phyloP scores from a whole-genome alignment of 495 filamentous ascomycete genomes.

The Annulohypoxylon nitens region DNA sequence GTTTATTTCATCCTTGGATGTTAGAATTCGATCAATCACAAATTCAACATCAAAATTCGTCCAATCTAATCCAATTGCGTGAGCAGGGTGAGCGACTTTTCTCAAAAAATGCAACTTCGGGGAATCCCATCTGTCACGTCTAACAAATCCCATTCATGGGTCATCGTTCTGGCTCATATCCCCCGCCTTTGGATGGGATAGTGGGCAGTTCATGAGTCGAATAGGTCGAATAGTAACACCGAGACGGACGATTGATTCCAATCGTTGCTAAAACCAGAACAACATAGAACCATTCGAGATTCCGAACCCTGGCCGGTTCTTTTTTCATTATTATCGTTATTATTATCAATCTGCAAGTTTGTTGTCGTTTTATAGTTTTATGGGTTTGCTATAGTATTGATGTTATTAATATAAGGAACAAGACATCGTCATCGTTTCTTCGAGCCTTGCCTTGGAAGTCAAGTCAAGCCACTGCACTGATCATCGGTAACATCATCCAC shows the following conservation, averaged over 20 bases:
- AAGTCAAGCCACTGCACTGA: constrained; percentile 7
- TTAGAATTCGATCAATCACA: constrained; percentile 29
- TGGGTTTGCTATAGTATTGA: neutral
- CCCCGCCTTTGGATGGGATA: constrained; percentile 30
- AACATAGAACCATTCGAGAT: constrained; percentile 41
- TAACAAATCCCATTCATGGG: constrained; percentile 42
- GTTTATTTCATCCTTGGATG: too few relatives aligned
- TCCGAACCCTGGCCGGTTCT: constrained; percentile 22
- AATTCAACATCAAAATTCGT: constrained; percentile 2
- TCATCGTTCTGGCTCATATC: constrained; percentile 10
- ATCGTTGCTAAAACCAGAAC: constrained; percentile 40
- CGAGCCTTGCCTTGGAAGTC: neutral
- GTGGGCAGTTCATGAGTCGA: constrained; percentile 39
- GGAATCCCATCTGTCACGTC: constrained; percentile 38
- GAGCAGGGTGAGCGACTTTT: constrained; percentile 7
- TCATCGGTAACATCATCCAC: neutral
- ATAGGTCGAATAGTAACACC: constrained; percentile 37
- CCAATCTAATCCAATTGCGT: constrained; percentile 9
- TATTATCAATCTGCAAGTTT: neutral
- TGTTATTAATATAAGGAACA: constrained; percentile 15
- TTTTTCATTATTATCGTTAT: neutral
- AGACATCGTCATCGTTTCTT: constrained; percentile 22
- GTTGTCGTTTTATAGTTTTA: constrained; percentile 1
- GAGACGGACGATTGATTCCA: constrained; percentile 41
- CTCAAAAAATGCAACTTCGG: constrained; percentile 29